These are phyloP conservation scores for Sarcodon sp. DNA, from an alignment of 768 basidiomycete genomes.

Conservation along the genomic window DNA sequence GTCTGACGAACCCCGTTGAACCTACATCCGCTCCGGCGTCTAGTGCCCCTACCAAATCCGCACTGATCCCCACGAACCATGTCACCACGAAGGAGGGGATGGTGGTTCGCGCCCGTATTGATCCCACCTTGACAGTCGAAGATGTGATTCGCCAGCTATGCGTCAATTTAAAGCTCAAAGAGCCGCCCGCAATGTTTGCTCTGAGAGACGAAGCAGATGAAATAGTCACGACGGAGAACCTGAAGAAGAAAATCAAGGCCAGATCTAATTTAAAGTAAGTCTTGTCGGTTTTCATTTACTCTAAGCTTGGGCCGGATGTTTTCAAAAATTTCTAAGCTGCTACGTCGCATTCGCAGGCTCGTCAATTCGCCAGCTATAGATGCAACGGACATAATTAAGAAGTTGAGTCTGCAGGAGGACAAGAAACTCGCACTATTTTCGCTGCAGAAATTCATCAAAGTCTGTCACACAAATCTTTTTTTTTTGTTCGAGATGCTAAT, in stretches of 20 bases:
- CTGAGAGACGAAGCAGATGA: slow-evolving; percentile 76
- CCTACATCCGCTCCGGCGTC: slow-evolving; percentile 15
- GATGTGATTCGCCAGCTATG: slow-evolving; percentile 81
- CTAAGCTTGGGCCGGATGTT: background rate
- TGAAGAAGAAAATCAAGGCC: slow-evolving; percentile 68
- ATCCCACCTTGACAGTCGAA: slow-evolving; percentile 70
- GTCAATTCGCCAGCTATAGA: slow-evolving; percentile 73
- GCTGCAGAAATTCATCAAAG: slow-evolving; percentile 69
- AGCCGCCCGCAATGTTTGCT: slow-evolving; percentile 59
- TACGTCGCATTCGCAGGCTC: slow-evolving; percentile 30
- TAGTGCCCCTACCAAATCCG: slow-evolving; percentile 22
- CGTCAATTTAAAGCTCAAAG: slow-evolving; percentile 66
- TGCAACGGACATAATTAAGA: slow-evolving; percentile 63
- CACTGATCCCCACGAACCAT: slow-evolving; percentile 71
- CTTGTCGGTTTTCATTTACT: slow-evolving; percentile 1
- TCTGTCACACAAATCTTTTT: slow-evolving; percentile 20
- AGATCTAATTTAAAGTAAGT: slow-evolving; percentile 70
- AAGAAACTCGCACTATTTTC: slow-evolving; percentile 61
- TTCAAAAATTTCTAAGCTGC: background rate
- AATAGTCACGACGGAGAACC: slow-evolving; percentile 77
- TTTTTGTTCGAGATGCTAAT: background rate
- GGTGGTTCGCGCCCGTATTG: slow-evolving; percentile 74
- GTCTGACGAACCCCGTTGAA: slow-evolving; percentile 1
- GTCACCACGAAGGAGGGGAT: slow-evolving; percentile 67
- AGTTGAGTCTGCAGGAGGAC: slow-evolving; percentile 47